Evolutionary conservation across 306 rosid species (phyloP), one percentile per base, ranked within the genome.

Genomic region (Abrus pulchellus): DNA sequence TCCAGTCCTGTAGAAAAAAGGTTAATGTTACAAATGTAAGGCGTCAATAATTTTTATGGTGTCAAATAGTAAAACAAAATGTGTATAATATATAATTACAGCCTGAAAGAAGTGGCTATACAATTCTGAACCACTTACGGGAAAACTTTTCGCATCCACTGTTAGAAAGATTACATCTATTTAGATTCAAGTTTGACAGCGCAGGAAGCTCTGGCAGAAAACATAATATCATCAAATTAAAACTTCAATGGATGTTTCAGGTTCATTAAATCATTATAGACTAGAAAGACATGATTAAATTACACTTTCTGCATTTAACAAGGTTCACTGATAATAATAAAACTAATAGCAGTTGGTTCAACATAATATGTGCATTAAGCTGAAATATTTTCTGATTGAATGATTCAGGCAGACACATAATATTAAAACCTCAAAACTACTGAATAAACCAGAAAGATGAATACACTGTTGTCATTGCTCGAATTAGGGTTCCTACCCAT

Each of bases 121-220:
- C 38, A 59, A 74, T 49, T 77, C 20, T 72, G 27, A 56, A 55
- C 47, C 69, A 90, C 99, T 93, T 89, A 95, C 98, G 71, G n/a
- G 97, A 86, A 87, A 95, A 82, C 44, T 75, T 83, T 71, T 90
- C 89, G 49, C 96, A 91, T 34, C 99, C 94, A 53, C 77, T 76
- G 65, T 88, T 90, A 56, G 96, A 61, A 78, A 95, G 72, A 53
- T 68, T 77, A 53, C 96, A 95, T 87, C 99, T 86, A 79, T 88
- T 91, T 53, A 95, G 93, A 87, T 95, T 95, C 90, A 95, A 88
- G 87, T 83, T 91, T 62, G 80, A 85, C 50, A 95, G 85, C 5
- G 85, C 76, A 56, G 90, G 87, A 82, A 88, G 92, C 72, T 86
- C 98, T 95, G 96, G 75, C 11, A 82, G 78, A 85, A 49, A 77